Conservation (phyloP, 2,329 filamentous ascomycete genomes). For the Lasiodiplodia sp. region DNA sequence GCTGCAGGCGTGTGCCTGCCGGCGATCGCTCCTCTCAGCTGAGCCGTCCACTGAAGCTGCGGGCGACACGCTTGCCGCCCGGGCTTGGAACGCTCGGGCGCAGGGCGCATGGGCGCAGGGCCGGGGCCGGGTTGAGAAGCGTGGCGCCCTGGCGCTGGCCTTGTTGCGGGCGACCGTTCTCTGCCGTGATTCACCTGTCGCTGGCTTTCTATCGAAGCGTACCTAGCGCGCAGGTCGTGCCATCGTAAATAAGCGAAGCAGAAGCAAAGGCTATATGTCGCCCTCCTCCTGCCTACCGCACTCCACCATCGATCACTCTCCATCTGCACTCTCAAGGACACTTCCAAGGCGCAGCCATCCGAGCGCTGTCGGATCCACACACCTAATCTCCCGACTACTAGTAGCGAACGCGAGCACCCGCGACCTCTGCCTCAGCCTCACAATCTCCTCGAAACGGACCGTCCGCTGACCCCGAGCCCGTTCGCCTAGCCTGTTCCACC, state of each 20-base stretch:
- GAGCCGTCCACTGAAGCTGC: constrained; percentile 2
- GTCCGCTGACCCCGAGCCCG: constrained; percentile 25
- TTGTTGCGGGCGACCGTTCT: too few species aligned
- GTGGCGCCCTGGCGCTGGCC: too few species aligned
- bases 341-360: constrained; percentile 9
- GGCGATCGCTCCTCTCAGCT: constrained; percentile 19
- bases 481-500: constrained; percentile 25
- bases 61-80: neutral
- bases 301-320: neutral
- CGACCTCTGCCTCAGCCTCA: constrained; percentile 28
- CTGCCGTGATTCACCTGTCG: too few species aligned
- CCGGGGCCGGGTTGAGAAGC: too few species aligned
- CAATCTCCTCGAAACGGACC: constrained; percentile 29
- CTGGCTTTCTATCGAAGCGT: too few species aligned
- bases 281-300: neutral
- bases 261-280: neutral
- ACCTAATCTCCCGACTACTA: constrained; percentile 22
- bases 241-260: too few species aligned
- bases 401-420: constrained; percentile 25
- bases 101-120: too few species aligned
- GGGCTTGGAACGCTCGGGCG: neutral
- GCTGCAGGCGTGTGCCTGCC: constrained; percentile 1
- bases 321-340: neutral
- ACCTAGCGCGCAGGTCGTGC: too few species aligned
- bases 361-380: constrained; percentile 5